Evolutionary conservation across 768 basidiomycete genomes (phyloP).

Genomic region (Leccinum subgranulosum): DNA sequence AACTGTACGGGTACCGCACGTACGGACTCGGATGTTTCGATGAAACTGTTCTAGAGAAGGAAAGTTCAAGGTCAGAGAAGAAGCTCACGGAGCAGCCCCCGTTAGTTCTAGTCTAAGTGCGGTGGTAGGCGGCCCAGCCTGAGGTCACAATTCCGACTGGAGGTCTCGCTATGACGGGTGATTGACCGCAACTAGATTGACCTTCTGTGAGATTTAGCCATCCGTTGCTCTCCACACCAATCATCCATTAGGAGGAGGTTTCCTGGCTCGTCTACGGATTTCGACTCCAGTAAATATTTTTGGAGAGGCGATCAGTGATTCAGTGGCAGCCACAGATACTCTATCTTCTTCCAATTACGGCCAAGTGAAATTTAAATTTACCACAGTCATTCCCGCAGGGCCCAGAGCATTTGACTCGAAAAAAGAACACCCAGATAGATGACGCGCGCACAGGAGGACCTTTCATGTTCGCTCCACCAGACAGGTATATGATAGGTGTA

Average conservation of each 20-base stretch:
- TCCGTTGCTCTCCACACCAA: background rate
- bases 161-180: background rate
- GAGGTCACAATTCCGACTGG: background rate
- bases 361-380: background rate
- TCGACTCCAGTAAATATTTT: background rate
- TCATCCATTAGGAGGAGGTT: background rate
- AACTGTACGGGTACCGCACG: background rate
- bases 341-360: background rate
- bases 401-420: background rate
- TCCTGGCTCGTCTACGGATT: background rate
- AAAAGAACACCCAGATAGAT: background rate
- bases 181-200: background rate
- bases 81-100: background rate
- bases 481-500: background rate
- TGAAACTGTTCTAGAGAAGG: background rate
- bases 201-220: background rate
- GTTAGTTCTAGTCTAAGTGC: background rate
- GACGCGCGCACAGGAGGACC: background rate
- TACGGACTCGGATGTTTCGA: background rate
- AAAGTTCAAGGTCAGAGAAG: background rate
- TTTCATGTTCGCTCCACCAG: background rate
- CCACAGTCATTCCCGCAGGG: background rate
- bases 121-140: background rate
- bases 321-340: background rate
- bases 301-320: background rate